Base-by-base conservation (phyloP, 106 monocot species). In the Apostasia ramifera region DNA sequence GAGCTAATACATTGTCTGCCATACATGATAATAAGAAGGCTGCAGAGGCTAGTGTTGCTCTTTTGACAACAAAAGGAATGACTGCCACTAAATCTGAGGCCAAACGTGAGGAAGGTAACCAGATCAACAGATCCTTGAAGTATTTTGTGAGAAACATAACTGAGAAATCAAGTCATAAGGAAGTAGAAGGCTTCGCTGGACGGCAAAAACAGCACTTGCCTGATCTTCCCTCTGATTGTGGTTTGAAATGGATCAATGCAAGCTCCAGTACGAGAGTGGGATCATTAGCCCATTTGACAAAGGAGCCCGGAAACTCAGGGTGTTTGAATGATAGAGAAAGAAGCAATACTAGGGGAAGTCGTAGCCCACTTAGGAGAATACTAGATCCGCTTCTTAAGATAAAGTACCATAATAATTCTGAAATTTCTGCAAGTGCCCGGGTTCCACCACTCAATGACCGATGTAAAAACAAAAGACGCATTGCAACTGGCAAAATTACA, bases 321-420 rank as follows among this genome's bases (percentile, higher is more conserved):
- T 47, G 15, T 38, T 46, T 43, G 5, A 47, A 65, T 65, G 65
- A 65, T 3, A 75, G 69, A 75, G 72, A 8, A 40, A 69, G 41
- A 9, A 14, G 46, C 5, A 70, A 46, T 40, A 68, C 65, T 15
- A 79, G 63, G 74, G 66, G 55, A 0, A 88, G 81, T 63, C 48
- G 51, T 11, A 83, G 80, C 63, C 87, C 83, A 47, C 41, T 88
- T 43, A 78, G 87, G 66, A 81, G 83, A 58, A 65, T 88, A 67
- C 52, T 88, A 37, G 83, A 88, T 67, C 83, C 87, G 39, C 51
- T 83, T 8, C 70, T 88, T 66, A 88, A 83, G 70, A 67, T 77
- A 9, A 87, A 66, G 68, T 54, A 71, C 37, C 66, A 10, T 73
- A 53, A 26, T 42, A 41, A 37, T 57, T 13, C 50, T 44, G 44